Base-by-base conservation (phyloP, 1,284 basidiomycete genomes). In the Tilletiopsis washingtonensis region DNA sequence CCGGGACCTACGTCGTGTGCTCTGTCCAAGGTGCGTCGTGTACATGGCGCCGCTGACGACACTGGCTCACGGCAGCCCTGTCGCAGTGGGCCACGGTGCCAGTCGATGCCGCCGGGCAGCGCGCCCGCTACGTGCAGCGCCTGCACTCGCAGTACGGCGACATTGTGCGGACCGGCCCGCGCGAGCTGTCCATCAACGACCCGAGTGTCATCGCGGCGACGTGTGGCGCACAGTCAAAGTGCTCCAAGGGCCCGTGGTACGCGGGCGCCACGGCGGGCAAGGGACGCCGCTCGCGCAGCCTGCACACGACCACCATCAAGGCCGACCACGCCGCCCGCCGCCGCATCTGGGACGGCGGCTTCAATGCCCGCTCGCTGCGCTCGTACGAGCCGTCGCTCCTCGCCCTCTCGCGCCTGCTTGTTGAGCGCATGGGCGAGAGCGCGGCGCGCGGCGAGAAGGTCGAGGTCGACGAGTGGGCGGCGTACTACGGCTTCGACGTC, bases 141-240 rank as follows among this genome's bases (percentile, higher is more conserved):
- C 49, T 51, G 0, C 60, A 62, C 34, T 5, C 20, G n/a, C 45
- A 41, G 42, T 60, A 61, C 24, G 60, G 60, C 24, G 51, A 54
- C 11, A 42, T 62, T 4, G 59, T 62, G 21, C 43, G 60, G 7
- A 52, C 49, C 7, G 60, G 60, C 3, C 60, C 60, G 29, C 40
- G 56, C 14, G 56, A 58, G 32, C 9, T 62, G 3, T 55, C 52
- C 27, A 54, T 62, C 50, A 61, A 54, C 24, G 59, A 56, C 12
- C 24, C 49, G 6, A 40, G 39, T 0, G 21, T 54, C 3, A 41
- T 62, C 32, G 57, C 57, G 42, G 59, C 57, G 1, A 49, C 41
- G 38, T 54, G 51, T 43, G 57, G 59, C 2, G 25, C 38, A 5
- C 15, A 27, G 11, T 11, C 40, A 19, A 9, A 25, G 5, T n/a